These are phyloP conservation scores for Rhizophagus sp. DNA, from an alignment of 192 early-diverging fungal species.

Conservation along the genomic window DNA sequence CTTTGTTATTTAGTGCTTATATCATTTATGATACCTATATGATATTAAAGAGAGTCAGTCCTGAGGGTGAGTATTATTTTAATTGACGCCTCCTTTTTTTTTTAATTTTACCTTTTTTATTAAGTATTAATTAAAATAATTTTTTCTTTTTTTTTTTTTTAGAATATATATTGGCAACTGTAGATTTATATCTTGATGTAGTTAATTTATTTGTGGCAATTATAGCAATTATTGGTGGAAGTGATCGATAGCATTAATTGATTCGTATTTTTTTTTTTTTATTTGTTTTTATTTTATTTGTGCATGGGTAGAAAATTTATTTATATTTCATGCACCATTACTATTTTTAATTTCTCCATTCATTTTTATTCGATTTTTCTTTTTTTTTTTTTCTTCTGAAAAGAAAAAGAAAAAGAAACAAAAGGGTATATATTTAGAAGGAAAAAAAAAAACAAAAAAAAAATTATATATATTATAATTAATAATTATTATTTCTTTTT, in stretches of 20 bases:
- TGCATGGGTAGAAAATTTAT: too few species aligned
- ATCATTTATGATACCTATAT: conserved; percentile 31
- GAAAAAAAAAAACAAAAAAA: too few species aligned
- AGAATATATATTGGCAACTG: conserved; percentile 26
- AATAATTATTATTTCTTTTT: too few species aligned
- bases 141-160: not conserved
- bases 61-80: conserved; percentile 19
- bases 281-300: too few species aligned
- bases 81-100: not conserved
- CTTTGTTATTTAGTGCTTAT: conserved; percentile 17
- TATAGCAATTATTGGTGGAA: conserved; percentile 3
- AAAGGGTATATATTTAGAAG: too few species aligned
- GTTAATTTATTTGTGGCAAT: conserved; percentile 24
- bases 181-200: conserved; percentile 29
- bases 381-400: too few species aligned
- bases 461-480: too few species aligned
- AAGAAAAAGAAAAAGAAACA: too few species aligned
- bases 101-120: not conserved
- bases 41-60: conserved; percentile 23
- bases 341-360: too few species aligned
- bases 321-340: too few species aligned
- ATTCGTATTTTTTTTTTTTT: too few species aligned
- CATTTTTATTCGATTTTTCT: too few species aligned
- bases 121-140: not conserved
- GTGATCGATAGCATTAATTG: not conserved